These are phyloP conservation scores for Rhizopogon rudus DNA, from an alignment of 768 basidiomycete genomes.

Conservation along the genomic window DNA sequence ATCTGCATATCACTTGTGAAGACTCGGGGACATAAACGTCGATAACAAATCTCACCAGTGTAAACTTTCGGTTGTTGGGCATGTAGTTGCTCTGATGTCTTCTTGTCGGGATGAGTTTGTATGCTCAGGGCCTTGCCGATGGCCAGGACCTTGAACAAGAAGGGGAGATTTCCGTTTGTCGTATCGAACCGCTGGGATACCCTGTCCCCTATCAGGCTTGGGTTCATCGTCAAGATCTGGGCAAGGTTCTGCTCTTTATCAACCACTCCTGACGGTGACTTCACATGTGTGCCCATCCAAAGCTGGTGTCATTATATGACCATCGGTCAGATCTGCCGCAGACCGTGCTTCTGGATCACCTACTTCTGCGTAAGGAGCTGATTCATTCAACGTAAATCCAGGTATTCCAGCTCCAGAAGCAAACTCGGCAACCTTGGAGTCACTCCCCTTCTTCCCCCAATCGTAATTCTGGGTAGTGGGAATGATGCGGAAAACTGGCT, in stretches of 20 bases:
- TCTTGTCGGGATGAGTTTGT: constrained; percentile 89
- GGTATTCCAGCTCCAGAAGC: constrained; percentile 57
- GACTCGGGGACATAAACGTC: background rate
- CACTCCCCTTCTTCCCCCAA: constrained; percentile 85
- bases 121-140: constrained; percentile 89
- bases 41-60: constrained; percentile 57
- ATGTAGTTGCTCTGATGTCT: constrained; percentile 67
- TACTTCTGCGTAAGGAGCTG: constrained; percentile 90
- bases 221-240: constrained; percentile 59
- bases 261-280: constrained; percentile 52
- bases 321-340: constrained; percentile 6
- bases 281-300: constrained; percentile 99
- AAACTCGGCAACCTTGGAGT: constrained; percentile 86
- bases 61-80: constrained; percentile 75
- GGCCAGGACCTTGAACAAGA: constrained; percentile 88
- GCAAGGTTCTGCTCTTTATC: constrained; percentile 47
- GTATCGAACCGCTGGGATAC: constrained; percentile 54
- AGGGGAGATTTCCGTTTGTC: constrained; percentile 69
- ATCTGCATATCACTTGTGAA: constrained; percentile 43
- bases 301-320: constrained; percentile 43
- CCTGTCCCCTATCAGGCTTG: constrained; percentile 59
- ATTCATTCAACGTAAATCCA: constrained; percentile 63
- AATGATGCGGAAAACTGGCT: constrained; percentile 67
- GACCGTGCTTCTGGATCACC: constrained; percentile 15
- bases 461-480: constrained; percentile 90